Evolutionary conservation across 2,329 filamentous ascomycete genomes (phyloP), one percentile per base, ranked within the genome.

Genomic region (Hymenoscyphus albidus): DNA sequence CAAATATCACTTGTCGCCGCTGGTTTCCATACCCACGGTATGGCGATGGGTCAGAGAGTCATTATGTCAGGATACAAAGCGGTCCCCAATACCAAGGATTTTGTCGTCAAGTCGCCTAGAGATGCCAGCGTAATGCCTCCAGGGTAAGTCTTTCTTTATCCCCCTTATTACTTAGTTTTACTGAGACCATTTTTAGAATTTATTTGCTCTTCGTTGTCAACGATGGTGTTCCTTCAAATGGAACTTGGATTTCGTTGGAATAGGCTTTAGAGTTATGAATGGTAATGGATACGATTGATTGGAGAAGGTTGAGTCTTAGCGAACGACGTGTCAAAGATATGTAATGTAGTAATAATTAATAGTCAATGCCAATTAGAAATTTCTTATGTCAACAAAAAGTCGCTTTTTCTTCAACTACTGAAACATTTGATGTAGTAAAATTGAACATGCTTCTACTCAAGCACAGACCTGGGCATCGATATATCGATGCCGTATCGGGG

Each of bases 61-160:
- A 38, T 60, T 10, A 48, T 42, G 38, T 27, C 22, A 16, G 58
- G 40, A 14, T 60, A 51, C n/a, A 44, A 48, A 16, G 58, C 58
- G 7, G 27, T 27, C 5, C 38, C 40, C 3, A 60, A 51, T 22
- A 31, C 39, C 13, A 48, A 51, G 27, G 14, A 22, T 9, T 60
- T 27, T 35, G 9, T n/a, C n/a, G 58, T 60, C 18, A 31, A 10
- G 16, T 39, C 58, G 13, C 58, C 58, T 14, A 60, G 58, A 27
- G 58, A 60, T 60, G 58, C 58, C 22, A 60, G 39, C 48, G 58
- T 60, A 9, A 60, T 60, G 16, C 38, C 58, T 14, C 58, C 58
- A 5, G 58, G 58, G 12, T 35, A 35, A 35, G 35, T 58, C 16
- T 48, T 48, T 18, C n/a, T 48, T n/a, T 4, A 18, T 48, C 9